Conservation (phyloP, 1,139 yeast species). For the Lodderomyces jiufengensis region DNA sequence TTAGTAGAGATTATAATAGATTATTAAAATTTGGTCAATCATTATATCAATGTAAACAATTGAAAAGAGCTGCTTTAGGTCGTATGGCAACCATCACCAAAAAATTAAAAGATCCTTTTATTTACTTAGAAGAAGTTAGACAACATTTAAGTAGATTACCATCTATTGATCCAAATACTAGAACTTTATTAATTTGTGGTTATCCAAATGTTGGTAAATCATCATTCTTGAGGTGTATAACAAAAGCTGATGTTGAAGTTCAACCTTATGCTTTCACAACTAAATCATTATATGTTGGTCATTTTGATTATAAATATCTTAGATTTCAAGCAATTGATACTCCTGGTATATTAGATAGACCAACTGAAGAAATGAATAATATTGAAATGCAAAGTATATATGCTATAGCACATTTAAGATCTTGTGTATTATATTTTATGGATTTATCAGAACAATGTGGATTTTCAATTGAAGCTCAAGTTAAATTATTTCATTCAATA, state of each 20-base stretch:
- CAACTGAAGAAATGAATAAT: slow-evolving; percentile 98
- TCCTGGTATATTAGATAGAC: slow-evolving; percentile 97
- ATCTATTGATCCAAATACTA: slow-evolving; percentile 95
- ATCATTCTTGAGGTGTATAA: slow-evolving; percentile 85
- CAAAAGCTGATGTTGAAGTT: slow-evolving; percentile 98
- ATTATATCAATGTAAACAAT: slow-evolving; percentile 95
- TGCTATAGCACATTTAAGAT: slow-evolving; percentile 96
- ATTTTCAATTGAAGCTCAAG: slow-evolving; percentile 94
- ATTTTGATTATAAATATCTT: slow-evolving; percentile 94
- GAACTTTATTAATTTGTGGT: slow-evolving; percentile 96
- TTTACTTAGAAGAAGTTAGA: slow-evolving; percentile 95
- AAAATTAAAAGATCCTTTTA: slow-evolving; percentile 89
- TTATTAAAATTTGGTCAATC: slow-evolving; percentile 96
- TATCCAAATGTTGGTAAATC: slow-evolving; percentile 99
- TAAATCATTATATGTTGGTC: slow-evolving; percentile 92
- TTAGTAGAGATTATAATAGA: slow-evolving; percentile 90
- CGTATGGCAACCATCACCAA: slow-evolving; percentile 98
- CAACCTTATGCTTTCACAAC: slow-evolving; percentile 99
- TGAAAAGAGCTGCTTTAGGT: slow-evolving; percentile 97
- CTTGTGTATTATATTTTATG: slow-evolving; percentile 95
- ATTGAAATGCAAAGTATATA: slow-evolving; percentile 99
- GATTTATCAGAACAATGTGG: slow-evolving; percentile 99
- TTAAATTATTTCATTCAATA: slow-evolving; percentile 91
- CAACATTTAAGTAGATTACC: slow-evolving; percentile 99
- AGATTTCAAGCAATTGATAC: slow-evolving; percentile 99